A percentile compares a stretch with the other conserved stretches of the same genome.
Conservation (phyloP, 352 stramenopile genomes). For the Phytophthora cajani region DNA sequence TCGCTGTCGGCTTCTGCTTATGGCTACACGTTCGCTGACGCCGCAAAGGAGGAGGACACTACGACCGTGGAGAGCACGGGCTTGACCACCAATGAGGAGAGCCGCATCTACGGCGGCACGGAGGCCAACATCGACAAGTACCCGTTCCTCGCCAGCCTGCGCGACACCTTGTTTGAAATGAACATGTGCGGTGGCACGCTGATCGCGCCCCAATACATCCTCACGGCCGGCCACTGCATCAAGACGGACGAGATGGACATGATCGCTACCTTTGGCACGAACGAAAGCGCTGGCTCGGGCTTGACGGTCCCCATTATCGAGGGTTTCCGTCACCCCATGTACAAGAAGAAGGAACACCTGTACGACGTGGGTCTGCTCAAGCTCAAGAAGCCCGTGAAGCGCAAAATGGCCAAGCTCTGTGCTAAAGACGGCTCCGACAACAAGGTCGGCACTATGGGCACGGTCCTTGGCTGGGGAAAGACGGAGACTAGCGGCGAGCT, state of each 20-base stretch:
- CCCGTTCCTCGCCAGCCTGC: slow-evolving; percentile 63
- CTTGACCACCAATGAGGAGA: slow-evolving; percentile 33
- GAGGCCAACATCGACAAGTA: slow-evolving; percentile 39
- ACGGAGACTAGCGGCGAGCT: slow-evolving; percentile 40
- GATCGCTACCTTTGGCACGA: slow-evolving; percentile 33
- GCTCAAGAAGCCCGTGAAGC: slow-evolving; percentile 45
- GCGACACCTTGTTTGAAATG: slow-evolving; percentile 36
- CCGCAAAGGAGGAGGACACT: neutral
- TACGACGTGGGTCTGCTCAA: slow-evolving; percentile 68
- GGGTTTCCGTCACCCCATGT: slow-evolving; percentile 34
- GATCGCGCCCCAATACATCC: slow-evolving; percentile 62
- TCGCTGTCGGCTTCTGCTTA: slow-evolving; percentile 13
- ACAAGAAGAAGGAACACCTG: slow-evolving; percentile 40
- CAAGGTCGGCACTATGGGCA: slow-evolving; percentile 52
- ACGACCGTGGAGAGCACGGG: slow-evolving; percentile 13
- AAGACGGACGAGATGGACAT: slow-evolving; percentile 31
- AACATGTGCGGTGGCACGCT: slow-evolving; percentile 69
- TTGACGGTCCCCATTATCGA: slow-evolving; percentile 11
- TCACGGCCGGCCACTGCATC: slow-evolving; percentile 80
- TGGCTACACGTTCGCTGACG: slow-evolving; percentile 29
- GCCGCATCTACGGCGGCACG: slow-evolving; percentile 25
- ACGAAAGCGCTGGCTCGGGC: slow-evolving; percentile 18
- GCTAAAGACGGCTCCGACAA: slow-evolving; percentile 54
- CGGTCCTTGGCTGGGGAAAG: slow-evolving; percentile 62
- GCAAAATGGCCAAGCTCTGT: slow-evolving; percentile 44